A percentile compares a stretch with the other conserved stretches of the same genome.
These are phyloP conservation scores for Cladorrhinum sp. DNA, from an alignment of 2,329 filamentous ascomycete species.

Conservation along the genomic window DNA sequence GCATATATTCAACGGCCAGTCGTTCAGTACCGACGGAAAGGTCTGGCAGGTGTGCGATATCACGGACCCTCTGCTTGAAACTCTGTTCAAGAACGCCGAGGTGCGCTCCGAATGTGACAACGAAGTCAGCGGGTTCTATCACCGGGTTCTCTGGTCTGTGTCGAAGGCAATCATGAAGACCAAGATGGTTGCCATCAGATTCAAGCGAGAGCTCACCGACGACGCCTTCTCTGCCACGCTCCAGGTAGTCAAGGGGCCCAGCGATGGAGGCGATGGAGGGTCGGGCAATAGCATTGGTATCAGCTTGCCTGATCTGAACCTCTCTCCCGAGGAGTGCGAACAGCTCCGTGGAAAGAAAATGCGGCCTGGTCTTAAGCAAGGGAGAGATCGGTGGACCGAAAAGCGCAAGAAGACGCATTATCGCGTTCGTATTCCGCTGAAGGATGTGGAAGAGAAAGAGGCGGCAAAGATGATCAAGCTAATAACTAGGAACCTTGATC, in stretches of 20 bases:
- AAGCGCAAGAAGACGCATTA: conserved; percentile 29
- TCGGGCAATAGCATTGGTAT: conserved; percentile 35
- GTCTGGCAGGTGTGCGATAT: conserved; percentile 96
- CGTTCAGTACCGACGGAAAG: conserved; percentile 74
- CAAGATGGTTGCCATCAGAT: conserved; percentile 70
- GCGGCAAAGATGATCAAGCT: conserved; percentile 28
- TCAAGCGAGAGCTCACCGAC: conserved; percentile 49
- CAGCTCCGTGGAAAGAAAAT: conserved; percentile 35
- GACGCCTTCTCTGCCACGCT: conserved; percentile 46
- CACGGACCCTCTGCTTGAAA: conserved; percentile 69
- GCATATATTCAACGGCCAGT: conserved; percentile 81
- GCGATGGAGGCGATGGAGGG: conserved; percentile 25
- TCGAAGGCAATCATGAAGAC: conserved; percentile 83
- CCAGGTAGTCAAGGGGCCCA: conserved; percentile 22
- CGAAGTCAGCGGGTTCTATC: conserved; percentile 75
- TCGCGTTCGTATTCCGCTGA: conserved; percentile 28
- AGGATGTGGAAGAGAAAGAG: conserved; percentile 27
- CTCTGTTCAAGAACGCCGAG: conserved; percentile 62
- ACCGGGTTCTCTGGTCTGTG: conserved; percentile 77
- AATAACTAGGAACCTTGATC: conserved; percentile 12
- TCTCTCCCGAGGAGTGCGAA: conserved; percentile 38
- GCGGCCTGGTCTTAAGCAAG: conserved; percentile 27
- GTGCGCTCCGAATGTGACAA: conserved; percentile 58
- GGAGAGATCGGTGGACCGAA: conserved; percentile 21
- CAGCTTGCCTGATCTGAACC: conserved; percentile 38